Base-by-base conservation (phyloP, 805 yeast species). In the Ogataea polymorpha region DNA sequence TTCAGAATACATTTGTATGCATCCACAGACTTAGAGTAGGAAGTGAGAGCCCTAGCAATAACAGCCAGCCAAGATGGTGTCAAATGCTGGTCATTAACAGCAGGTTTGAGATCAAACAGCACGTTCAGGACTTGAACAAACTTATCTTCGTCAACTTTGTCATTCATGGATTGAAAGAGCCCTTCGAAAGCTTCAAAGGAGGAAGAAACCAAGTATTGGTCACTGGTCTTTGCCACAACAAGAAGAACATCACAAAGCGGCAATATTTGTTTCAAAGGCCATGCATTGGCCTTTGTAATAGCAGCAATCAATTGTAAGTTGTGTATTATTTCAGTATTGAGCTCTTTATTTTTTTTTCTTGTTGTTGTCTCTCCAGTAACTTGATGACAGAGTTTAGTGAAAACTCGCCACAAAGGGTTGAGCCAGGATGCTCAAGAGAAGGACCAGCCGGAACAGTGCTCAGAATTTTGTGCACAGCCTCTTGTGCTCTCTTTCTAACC, bases 11-110 rank as follows among this genome's bases (percentile, higher is more conserved):
- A 79, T 29, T 69, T 64, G 13, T 66, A 50, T 5, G 80, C 72
- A 42, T 77, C 75, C 31, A 75, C 65, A 33, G 55, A 55, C 13
- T 61, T 62, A 5, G 84, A 63, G 49, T 75, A 79, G 0, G 83
- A 67, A 3, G 74, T 64, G 34, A 77, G 67, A 34, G 91, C 95
- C 55, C 88, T 89, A 7, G 96, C 93, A 32, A 91, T 76, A 15
- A 90, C 95, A 1, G 97, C 96, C 30, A 89, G 74, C 99, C 99
- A 93, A 10, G 96, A 77, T 11, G 95, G 96, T 2, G 91, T 88
- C 50, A 93, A 72, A 60, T 88, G 90, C 23, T 82, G 72, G 58
- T 93, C 98, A 52, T 82, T 84, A 16, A 76, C 60, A 1, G 96
- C 73, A 4, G 99, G 99, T 51, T 80, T 82, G 56, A 90, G 71